phyloP scores from a whole-genome alignment of 1,139 yeast genomes.

The Taphrina flavorubra region DNA sequence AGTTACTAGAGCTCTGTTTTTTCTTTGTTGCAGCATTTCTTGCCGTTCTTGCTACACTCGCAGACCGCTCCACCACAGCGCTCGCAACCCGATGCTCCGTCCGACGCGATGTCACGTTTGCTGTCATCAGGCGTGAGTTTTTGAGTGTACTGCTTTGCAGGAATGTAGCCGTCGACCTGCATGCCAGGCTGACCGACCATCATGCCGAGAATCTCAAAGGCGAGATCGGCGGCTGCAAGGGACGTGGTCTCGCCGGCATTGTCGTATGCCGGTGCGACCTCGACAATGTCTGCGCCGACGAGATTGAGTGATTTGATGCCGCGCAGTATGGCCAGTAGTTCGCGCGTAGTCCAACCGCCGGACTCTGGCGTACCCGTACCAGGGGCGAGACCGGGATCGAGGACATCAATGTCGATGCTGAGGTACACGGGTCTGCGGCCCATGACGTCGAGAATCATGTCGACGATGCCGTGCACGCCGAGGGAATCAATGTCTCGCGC shows the following conservation, averaged over 20 bases:
- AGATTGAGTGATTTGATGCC: conserved; percentile 63
- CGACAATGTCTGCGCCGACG: conserved; percentile 81
- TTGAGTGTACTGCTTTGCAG: conserved; percentile 19
- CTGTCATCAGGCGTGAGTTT: neutral
- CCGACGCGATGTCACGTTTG: neutral
- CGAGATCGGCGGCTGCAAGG: conserved; percentile 77
- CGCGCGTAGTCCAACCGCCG: conserved; percentile 83
- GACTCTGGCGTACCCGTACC: conserved; percentile 86
- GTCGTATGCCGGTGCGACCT: conserved; percentile 77
- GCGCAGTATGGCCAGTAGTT: conserved; percentile 67
- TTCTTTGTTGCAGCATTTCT: conserved; percentile 18
- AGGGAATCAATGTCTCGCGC: conserved; percentile 72
- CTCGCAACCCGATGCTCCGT: neutral
- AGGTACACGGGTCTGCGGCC: conserved; percentile 67
- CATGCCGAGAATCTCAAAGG: conserved; percentile 68
- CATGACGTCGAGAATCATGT: conserved; percentile 60
- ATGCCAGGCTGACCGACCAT: conserved; percentile 63
- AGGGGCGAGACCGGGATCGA: conserved; percentile 79
- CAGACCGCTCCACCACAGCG: conserved; percentile 22
- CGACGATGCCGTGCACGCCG: conserved; percentile 57
- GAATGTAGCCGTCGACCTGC: conserved; percentile 30
- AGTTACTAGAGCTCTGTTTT: neutral
- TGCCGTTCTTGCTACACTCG: conserved; percentile 20
- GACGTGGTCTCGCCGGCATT: conserved; percentile 69
- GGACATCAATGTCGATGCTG: conserved; percentile 77